Evolutionary conservation across 2,329 filamentous ascomycete genomes (phyloP).

Genomic region (Arthrobotrys sphaeroides): DNA sequence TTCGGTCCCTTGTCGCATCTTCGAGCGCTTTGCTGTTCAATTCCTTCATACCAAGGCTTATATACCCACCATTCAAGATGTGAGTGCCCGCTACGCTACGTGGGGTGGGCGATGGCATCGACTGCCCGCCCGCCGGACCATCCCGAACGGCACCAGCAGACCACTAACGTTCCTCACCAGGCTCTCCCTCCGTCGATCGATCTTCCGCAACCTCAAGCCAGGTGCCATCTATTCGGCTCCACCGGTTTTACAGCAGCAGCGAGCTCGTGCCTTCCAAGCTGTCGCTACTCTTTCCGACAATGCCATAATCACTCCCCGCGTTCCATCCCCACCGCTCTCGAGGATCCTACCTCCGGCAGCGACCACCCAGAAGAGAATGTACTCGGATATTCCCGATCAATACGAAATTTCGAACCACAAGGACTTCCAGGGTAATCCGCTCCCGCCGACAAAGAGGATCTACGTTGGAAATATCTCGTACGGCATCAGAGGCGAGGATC

Average conservation of each 20-base stretch:
- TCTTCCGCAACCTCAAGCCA: constrained; percentile 53
- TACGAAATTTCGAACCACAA: neutral
- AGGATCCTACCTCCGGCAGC: constrained; percentile 28
- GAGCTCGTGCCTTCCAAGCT: constrained; percentile 46
- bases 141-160: constrained; percentile 5
- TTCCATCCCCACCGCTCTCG: constrained; percentile 44
- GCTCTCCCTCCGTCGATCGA: constrained; percentile 51
- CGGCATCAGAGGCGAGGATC: constrained; percentile 71
- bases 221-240: constrained; percentile 49
- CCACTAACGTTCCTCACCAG: neutral
- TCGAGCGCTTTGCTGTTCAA: neutral
- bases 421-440: constrained; percentile 36
- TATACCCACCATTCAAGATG: constrained; percentile 25
- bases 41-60: constrained; percentile 11
- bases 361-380: constrained; percentile 24
- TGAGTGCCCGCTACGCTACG: constrained; percentile 19
- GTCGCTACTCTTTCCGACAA: constrained; percentile 44
- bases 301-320: constrained; percentile 21
- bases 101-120: constrained; percentile 31
- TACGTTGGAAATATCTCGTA: constrained; percentile 77
- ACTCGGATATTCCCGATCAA: constrained; percentile 4
- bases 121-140: neutral
- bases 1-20: neutral
- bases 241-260: constrained; percentile 50
- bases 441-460: constrained; percentile 64